Evolutionary conservation across 2,329 filamentous ascomycete species (phyloP).

Genomic region (Colletotrichum neosansevieriae): DNA sequence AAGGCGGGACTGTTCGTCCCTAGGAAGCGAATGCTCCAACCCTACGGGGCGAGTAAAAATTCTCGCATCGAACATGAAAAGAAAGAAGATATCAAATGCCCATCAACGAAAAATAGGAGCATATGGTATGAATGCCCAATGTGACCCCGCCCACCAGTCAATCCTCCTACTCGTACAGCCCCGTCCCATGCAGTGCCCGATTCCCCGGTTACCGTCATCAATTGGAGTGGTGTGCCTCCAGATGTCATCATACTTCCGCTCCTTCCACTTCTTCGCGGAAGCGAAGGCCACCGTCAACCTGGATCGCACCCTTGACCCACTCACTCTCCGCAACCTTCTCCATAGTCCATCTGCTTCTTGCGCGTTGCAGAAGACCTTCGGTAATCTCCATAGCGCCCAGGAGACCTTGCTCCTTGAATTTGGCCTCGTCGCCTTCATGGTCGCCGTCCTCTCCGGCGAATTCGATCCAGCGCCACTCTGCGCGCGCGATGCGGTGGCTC

Average conservation of each 20-base stretch:
- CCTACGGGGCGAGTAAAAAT: constrained; percentile 17
- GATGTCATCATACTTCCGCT: constrained; percentile 58
- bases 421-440: constrained; percentile 76
- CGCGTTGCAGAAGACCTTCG: constrained; percentile 86
- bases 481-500: constrained; percentile 92
- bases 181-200: constrained; percentile 7
- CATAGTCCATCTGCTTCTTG: constrained; percentile 81
- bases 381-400: constrained; percentile 84
- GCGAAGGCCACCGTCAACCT: constrained; percentile 71
- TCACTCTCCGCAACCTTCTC: constrained; percentile 77
- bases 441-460: constrained; percentile 88
- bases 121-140: constrained; percentile 15
- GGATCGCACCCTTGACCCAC: constrained; percentile 83
- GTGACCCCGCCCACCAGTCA: constrained; percentile 7
- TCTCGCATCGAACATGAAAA: constrained; percentile 34
- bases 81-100: constrained; percentile 26
- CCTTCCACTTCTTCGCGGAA: constrained; percentile 71
- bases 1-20: neutral
- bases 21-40: constrained; percentile 8
- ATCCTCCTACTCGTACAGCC: constrained; percentile 35
- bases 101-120: constrained; percentile 5
- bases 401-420: constrained; percentile 73
- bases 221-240: constrained; percentile 10
- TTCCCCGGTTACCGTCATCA: constrained; percentile 15
- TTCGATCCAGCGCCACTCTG: constrained; percentile 95